Evolutionary conservation across 805 yeast species (phyloP), one percentile per base, ranked within the genome.

Genomic region (Cyberlindnera meyerae): DNA sequence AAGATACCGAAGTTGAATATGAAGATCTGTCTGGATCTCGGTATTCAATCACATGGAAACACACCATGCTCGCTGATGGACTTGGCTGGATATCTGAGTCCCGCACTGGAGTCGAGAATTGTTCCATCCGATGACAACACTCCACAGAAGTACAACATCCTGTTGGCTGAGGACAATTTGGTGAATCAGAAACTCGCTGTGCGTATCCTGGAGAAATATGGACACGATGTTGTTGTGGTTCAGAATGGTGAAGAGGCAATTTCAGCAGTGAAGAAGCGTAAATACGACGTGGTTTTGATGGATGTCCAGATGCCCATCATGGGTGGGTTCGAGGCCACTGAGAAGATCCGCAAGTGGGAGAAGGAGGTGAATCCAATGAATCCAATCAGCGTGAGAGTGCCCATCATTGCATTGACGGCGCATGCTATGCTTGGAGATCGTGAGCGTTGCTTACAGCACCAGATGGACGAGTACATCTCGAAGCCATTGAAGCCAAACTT

Each of bases 271-370:
- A 68, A 78, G 55, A 68, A 72, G 44, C 73, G 71, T 42, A 68
- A 71, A 32, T 85, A 79, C 55, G 95, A 85, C 55, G 88, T 84
- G 30, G 82, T 85, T 12, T 71, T 85, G 44, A 85, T 85, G 95
- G 95, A 85, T 63, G 95, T 85, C 31, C 95, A 85, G 60, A 85
- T 85, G 95, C 95, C 95, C 9, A 84, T 84, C 12, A 86, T 86
- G 90, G 95, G 95, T 24, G 95, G 95, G 0, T 85, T 86, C 58
- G 95, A 85, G 55, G 95, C 95, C 4, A 85, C 95, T 1, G 86
- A 81, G 29, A 77, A 77, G 58, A 86, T 85, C 34, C 68, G 95
- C 49, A 87, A 82, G 54, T 85, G 94, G 93, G 95, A 85, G 60
- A 77, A 73, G 64, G 82, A 79, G 58, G 71, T 79, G 17, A 78